These are phyloP conservation scores for Candida mesenterica DNA, from an alignment of 1,139 yeast genomes.

Conservation along the genomic window DNA sequence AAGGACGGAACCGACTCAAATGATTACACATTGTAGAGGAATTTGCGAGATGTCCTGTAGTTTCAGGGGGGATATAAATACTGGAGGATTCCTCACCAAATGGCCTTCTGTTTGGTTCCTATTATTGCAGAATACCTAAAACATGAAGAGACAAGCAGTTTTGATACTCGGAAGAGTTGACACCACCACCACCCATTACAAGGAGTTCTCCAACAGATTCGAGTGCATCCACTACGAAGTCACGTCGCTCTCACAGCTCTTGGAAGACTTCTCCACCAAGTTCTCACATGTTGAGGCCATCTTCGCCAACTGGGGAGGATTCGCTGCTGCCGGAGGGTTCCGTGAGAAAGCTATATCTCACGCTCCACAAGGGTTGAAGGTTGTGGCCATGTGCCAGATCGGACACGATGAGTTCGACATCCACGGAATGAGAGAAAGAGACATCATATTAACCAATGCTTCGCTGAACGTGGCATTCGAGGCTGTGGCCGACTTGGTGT, in stretches of 20 bases:
- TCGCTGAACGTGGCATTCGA: conserved; percentile 23
- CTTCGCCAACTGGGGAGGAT: conserved; percentile 24
- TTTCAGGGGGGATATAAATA: no score
- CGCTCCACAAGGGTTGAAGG: conserved; percentile 19
- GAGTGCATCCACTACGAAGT: conserved; percentile 44
- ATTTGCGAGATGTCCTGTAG: no score
- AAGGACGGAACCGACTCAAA: no score
- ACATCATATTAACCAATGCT: conserved; percentile 21
- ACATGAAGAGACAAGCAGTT: conserved; percentile 32
- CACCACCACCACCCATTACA: conserved; percentile 34
- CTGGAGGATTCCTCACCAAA: no score
- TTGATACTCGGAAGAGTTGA: conserved; percentile 47
- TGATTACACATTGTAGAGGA: no score
- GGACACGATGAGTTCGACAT: conserved; percentile 22
- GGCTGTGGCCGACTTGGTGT: conserved; percentile 25
- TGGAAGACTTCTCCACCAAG: conserved; percentile 19
- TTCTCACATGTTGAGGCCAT: conserved; percentile 21
- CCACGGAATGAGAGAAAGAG: conserved; percentile 17
- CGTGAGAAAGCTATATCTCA: conserved; percentile 16
- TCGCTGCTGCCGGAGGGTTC: conserved; percentile 20
- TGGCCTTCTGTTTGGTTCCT: no score
- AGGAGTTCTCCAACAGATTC: conserved; percentile 35
- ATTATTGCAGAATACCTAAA: no score
- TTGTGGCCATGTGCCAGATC: conserved; percentile 22
- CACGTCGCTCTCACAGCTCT: conserved; percentile 40